phyloP scores from a whole-genome alignment of 805 yeast genomes.

The Hanseniaspora clermontiae region DNA sequence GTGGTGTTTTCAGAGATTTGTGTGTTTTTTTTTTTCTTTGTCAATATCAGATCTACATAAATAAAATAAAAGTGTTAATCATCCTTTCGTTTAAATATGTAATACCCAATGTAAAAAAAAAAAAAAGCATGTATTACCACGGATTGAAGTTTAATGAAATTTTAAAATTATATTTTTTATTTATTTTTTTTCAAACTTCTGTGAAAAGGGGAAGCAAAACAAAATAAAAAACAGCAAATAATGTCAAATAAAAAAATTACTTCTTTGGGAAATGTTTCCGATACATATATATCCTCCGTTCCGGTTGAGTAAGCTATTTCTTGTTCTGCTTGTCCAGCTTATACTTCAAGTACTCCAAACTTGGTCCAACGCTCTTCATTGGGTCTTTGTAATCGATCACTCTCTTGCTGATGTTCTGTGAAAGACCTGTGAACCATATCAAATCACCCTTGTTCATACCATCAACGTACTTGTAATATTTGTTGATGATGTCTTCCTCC shows the following conservation, averaged over 20 bases:
- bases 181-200: background rate
- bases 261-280: background rate
- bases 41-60: background rate
- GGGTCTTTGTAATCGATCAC: slow-evolving; percentile 23
- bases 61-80: background rate
- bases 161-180: background rate
- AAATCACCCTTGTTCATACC: slow-evolving; percentile 30
- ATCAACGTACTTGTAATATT: slow-evolving; percentile 11
- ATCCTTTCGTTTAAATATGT: background rate
- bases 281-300: background rate
- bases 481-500: slow-evolving; percentile 1
- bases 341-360: slow-evolving; percentile 61
- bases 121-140: too few relatives aligned
- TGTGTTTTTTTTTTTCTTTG: background rate
- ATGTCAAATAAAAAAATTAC: background rate
- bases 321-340: slow-evolving; percentile 21
- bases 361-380: slow-evolving; percentile 37
- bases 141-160: background rate
- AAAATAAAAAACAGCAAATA: too few relatives aligned
- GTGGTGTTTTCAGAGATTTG: background rate
- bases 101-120: too few relatives aligned
- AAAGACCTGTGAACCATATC: slow-evolving; percentile 61
- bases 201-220: background rate
- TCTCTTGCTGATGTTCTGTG: slow-evolving; percentile 36
- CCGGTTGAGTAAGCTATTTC: background rate